Conservation (phyloP, 257 asterid genomes). For the Nicotiana sylvestris region DNA sequence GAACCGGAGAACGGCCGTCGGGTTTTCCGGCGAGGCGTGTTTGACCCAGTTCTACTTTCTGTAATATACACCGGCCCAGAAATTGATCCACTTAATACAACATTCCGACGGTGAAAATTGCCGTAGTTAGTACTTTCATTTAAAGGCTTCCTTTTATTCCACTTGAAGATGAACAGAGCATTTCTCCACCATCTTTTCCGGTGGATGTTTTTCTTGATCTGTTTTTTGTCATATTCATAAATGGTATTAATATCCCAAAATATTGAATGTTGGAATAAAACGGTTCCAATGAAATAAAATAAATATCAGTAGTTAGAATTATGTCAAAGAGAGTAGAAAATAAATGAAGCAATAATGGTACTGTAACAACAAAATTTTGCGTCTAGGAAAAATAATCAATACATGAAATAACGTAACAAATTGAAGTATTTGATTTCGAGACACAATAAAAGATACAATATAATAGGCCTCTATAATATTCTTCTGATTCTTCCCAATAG, state of each 20-base stretch:
- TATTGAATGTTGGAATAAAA: no score
- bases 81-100: conserved; percentile 30
- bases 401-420: no score
- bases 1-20: conserved; percentile 27
- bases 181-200: conserved; percentile 75
- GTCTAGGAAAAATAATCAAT: no score
- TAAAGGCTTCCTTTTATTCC: conserved; percentile 9
- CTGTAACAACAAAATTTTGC: no score
- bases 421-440: no score
- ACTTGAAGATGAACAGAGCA: conserved; percentile 48
- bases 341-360: no score
- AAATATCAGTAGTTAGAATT: no score
- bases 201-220: conserved; percentile 52
- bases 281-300: no score
- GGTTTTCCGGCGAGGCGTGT: conserved; percentile 45
- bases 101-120: not conserved
- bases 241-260: not conserved
- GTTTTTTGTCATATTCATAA: not conserved
- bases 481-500: no score
- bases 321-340: no score
- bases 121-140: not conserved
- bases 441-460: no score
- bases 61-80: conserved; percentile 64
- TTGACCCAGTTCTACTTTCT: conserved; percentile 57
- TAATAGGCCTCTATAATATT: no score